Percentiles rank a stretch among this genome's conserved stretches.
Evolutionary conservation across 441 rosid genomes (phyloP).

Genomic region (Euphorbia celastroides): DNA sequence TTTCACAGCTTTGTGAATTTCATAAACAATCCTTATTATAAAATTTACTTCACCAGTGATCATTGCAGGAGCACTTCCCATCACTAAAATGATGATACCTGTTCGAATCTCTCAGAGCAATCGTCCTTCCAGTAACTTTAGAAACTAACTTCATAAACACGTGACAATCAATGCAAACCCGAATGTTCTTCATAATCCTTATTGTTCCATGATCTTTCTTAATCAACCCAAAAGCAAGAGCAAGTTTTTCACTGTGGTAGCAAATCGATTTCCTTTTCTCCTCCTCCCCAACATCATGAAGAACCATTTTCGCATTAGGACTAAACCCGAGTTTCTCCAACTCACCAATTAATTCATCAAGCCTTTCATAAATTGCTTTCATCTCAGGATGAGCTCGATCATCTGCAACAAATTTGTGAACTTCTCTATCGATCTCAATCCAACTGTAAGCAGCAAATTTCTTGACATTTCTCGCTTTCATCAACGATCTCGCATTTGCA

Average conservation of each 20-base stretch:
- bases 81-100: slow-evolving; percentile 59
- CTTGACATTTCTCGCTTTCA: slow-evolving; percentile 57
- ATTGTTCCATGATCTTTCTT: slow-evolving; percentile 42
- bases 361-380: slow-evolving; percentile 36
- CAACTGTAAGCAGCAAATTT: slow-evolving; percentile 89
- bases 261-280: slow-evolving; percentile 49
- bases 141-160: slow-evolving; percentile 53
- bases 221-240: slow-evolving; percentile 51
- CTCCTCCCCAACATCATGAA: slow-evolving; percentile 48
- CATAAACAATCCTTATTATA: no score
- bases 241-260: slow-evolving; percentile 67
- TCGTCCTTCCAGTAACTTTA: slow-evolving; percentile 26
- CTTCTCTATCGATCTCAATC: slow-evolving; percentile 60
- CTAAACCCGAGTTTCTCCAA: slow-evolving; percentile 40
- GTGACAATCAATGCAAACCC: slow-evolving; percentile 62
- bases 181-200: slow-evolving; percentile 59
- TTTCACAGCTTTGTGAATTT: no score
- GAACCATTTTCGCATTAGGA: slow-evolving; percentile 41
- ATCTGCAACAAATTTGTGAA: slow-evolving; percentile 65
- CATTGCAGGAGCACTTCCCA: slow-evolving; percentile 62
- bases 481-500: slow-evolving; percentile 56
- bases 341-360: slow-evolving; percentile 33
- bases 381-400: slow-evolving; percentile 53
- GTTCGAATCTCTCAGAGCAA: slow-evolving; percentile 52
- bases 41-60: slow-evolving; percentile 61